These are phyloP conservation scores for Penicillium paxilli DNA, from an alignment of 495 filamentous ascomycete genomes.

Conservation along the genomic window DNA sequence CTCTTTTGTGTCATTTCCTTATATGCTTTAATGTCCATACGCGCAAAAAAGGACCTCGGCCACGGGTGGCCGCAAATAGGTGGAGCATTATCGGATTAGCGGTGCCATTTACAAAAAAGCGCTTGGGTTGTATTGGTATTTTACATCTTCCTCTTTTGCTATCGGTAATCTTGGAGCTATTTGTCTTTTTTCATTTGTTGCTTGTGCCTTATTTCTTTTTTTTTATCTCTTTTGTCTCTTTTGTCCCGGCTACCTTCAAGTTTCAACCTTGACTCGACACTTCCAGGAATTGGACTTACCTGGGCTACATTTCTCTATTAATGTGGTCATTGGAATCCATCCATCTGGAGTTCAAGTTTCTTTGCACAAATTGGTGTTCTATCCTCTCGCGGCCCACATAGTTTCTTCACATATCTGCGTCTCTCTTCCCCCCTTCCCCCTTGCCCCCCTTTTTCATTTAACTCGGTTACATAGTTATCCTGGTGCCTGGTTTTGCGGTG, in stretches of 20 bases:
- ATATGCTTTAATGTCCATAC: constrained; percentile 2
- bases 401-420: neutral
- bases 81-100: constrained; percentile 1
- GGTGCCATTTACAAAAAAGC: neutral
- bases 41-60: constrained; percentile 7
- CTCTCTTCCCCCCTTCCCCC: too few relatives aligned
- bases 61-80: constrained; percentile 14
- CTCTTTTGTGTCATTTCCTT: constrained; percentile 10
- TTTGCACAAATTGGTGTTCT: neutral
- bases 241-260: neutral
- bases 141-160: neutral
- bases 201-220: neutral
- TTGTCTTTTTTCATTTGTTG: neutral
- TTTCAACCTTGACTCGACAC: too few relatives aligned
- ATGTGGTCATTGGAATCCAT: neutral
- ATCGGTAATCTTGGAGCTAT: neutral
- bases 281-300: too few relatives aligned
- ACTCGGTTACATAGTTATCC: neutral
- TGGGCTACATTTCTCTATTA: too few relatives aligned
- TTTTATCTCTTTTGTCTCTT: neutral
- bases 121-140: neutral
- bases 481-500: neutral
- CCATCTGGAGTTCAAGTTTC: neutral
- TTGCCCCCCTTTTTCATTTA: neutral
- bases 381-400: neutral